Percentiles rank a stretch among this genome's conserved stretches.
phyloP scores from a whole-genome alignment of 179 eudicot species.

The Vitellaria paradoxa region DNA sequence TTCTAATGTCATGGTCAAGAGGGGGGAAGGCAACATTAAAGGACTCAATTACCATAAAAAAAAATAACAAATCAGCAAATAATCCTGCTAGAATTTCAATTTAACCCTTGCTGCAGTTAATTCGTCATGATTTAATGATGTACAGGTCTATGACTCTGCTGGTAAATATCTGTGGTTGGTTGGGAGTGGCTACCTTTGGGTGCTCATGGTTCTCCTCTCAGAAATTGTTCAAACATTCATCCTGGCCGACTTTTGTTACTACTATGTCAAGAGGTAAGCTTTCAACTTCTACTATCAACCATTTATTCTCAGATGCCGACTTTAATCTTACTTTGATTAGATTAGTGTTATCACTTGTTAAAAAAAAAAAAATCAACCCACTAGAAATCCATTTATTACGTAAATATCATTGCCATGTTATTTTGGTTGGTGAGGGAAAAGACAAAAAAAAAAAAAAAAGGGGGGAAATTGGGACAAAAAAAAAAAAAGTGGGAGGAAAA shows the following conservation, averaged over 20 bases:
- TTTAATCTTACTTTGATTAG: background rate
- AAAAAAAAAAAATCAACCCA: too few species aligned
- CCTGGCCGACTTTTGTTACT: slow-evolving; percentile 84
- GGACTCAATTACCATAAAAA: too few species aligned
- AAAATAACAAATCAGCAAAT: background rate
- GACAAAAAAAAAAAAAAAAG: too few species aligned
- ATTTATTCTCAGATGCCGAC: background rate
- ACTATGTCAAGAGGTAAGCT: slow-evolving; percentile 71
- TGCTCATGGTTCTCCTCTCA: slow-evolving; percentile 43
- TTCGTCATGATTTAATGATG: background rate
- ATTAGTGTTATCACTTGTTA: too few species aligned
- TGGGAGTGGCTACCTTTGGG: slow-evolving; percentile 66
- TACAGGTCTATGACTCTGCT: slow-evolving; percentile 58
- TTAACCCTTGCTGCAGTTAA: background rate
- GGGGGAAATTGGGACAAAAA: too few species aligned
- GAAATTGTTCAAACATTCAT: slow-evolving; percentile 82
- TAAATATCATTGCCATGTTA: too few species aligned
- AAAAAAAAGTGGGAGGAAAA: too few species aligned
- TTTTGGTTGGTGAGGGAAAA: too few species aligned
- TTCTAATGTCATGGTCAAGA: background rate
- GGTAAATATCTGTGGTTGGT: slow-evolving; percentile 44
- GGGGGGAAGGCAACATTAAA: background rate
- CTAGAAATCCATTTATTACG: too few species aligned
- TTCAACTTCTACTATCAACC: background rate
- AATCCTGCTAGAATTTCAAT: background rate